Evolutionary conservation across 306 rosid genomes (phyloP), one percentile per base, ranked within the genome.

Genomic region (Urtica urens): DNA sequence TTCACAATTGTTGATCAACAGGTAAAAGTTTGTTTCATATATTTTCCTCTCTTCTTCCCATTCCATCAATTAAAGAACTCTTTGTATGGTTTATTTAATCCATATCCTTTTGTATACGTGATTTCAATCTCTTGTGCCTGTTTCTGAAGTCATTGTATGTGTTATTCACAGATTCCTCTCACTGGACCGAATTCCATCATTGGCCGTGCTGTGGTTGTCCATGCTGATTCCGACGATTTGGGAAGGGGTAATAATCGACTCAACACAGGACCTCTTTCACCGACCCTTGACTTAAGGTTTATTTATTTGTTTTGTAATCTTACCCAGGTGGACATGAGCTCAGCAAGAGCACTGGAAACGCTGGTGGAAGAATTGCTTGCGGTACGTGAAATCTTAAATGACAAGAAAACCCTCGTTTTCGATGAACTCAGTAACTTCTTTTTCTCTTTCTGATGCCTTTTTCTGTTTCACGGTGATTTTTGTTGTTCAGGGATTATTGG

Each of bases 181-280:
- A 45, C 45, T 39, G 99, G 99, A 52, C 75, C 87, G 45, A 33
- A 92, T 60, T 77, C 94, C 47, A 67, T 92, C 52, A 59, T 92
- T 6, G 99, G 99, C 49, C 87, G 99, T 72, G 99, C 99, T 16
- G 81, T 92, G 63, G 99, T 92, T 46, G 99, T 92, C 60, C 99
- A 92, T 56, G 77, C 33, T 6, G 99, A 85, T 68, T 86, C 94
- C 8, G 96, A 92, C 75, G 99, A 92, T 68, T 86, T 92, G 54
- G 96, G 99, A 46, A 79, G 69, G 80, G 99, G 99, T 92, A 77
- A 67, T 38, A 22, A n/a, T n/a, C n/a, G n/a, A n/a, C n/a, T n/a
- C n/a, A n/a, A n/a, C n/a, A n/a, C n/a, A n/a, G n/a, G n/a, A n/a
- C 17, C 4, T 3, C 11, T 15, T 15, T 47, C 20, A 7, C 10